phyloP scores from a whole-genome alignment of 495 filamentous ascomycete species.

The Tuber brumale region DNA sequence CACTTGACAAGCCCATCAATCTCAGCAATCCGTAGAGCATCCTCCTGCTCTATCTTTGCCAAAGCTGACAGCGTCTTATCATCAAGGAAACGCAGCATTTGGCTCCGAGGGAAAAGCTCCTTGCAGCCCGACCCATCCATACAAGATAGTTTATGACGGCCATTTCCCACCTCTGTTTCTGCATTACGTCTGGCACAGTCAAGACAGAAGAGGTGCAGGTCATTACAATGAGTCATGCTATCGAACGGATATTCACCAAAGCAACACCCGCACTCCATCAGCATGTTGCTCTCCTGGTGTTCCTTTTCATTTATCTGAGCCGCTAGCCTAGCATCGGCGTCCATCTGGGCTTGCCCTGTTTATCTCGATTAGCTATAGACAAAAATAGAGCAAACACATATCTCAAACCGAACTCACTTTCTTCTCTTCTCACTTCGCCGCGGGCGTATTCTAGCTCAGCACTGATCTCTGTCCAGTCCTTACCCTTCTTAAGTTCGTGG shows the following conservation, averaged over 20 bases:
- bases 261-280: slow-evolving; percentile 65
- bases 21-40: slow-evolving; percentile 57
- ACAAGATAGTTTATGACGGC: slow-evolving; percentile 55
- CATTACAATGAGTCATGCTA: slow-evolving; percentile 61
- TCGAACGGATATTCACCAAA: slow-evolving; percentile 60
- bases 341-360: slow-evolving; percentile 32
- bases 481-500: slow-evolving; percentile 25
- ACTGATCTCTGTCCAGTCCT: slow-evolving; percentile 27
- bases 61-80: slow-evolving; percentile 52
- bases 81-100: slow-evolving; percentile 55
- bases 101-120: slow-evolving; percentile 45
- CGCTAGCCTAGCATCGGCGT: slow-evolving; percentile 36
- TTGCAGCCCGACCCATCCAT: slow-evolving; percentile 52
- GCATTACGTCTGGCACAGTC: slow-evolving; percentile 59
- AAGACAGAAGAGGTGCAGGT: slow-evolving; percentile 63
- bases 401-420: slow-evolving; percentile 22
- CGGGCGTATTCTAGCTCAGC: slow-evolving; percentile 32
- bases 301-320: slow-evolving; percentile 41
- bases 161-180: slow-evolving; percentile 59
- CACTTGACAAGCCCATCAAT: slow-evolving; percentile 63
- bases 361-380: slow-evolving; percentile 11
- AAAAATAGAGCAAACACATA: background rate
- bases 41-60: slow-evolving; percentile 62
- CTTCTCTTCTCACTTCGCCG: slow-evolving; percentile 37
- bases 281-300: slow-evolving; percentile 47